Conservation (phyloP, 1,139 yeast genomes). For the Suhomyces bolitotheri region DNA sequence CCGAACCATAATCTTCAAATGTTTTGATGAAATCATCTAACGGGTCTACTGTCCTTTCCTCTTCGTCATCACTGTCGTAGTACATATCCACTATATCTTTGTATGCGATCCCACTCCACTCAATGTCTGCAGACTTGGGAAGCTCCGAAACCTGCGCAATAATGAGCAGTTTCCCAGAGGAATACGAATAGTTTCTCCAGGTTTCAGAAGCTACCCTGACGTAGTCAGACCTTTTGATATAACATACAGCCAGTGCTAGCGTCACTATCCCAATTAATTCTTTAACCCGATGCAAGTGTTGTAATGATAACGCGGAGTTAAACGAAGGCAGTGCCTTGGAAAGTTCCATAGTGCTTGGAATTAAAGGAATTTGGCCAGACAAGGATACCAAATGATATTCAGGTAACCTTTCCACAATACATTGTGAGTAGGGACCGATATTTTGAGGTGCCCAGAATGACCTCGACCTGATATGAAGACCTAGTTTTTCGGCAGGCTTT, state of each 20-base stretch:
- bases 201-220: slow-evolving; percentile 31
- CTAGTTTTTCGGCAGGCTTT: slow-evolving; percentile 42
- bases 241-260: slow-evolving; percentile 55
- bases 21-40: slow-evolving; percentile 1
- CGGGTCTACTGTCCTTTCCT: slow-evolving; percentile 7
- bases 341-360: slow-evolving; percentile 69
- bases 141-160: slow-evolving; percentile 61
- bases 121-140: slow-evolving; percentile 72
- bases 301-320: slow-evolving; percentile 59
- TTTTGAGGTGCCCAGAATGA: slow-evolving; percentile 99
- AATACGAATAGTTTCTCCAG: slow-evolving; percentile 38
- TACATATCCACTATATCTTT: slow-evolving; percentile 37
- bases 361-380: slow-evolving; percentile 91
- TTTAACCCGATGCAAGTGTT: slow-evolving; percentile 70
- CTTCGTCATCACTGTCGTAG: slow-evolving; percentile 44
- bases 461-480: slow-evolving; percentile 86
- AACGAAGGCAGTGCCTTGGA: slow-evolving; percentile 20
- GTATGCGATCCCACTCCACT: slow-evolving; percentile 71
- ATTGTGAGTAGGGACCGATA: slow-evolving; percentile 95
- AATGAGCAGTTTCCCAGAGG: slow-evolving; percentile 33
- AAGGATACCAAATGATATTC: slow-evolving; percentile 53
- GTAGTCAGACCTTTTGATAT: slow-evolving; percentile 38
- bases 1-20: slow-evolving; percentile 6
- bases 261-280: slow-evolving; percentile 48
- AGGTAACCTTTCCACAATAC: slow-evolving; percentile 48